Base-by-base conservation (phyloP, 176 grass and related monocot species). In the Aegilops speltoides region DNA sequence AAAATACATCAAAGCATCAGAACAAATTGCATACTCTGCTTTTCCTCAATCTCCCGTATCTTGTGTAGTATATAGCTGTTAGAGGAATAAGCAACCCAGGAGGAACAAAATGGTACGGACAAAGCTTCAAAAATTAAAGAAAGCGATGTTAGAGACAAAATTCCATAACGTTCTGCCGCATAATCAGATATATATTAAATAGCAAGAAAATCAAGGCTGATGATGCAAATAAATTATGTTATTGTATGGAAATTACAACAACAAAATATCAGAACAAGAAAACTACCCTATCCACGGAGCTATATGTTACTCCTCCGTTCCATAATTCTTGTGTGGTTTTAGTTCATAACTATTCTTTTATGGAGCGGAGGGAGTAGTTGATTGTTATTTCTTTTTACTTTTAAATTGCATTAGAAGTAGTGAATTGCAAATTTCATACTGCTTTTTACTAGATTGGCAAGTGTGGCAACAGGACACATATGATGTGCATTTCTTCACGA, bases 21-120 rank as follows among this genome's bases (percentile, higher is more conserved):
- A 56, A 24, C 8, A 66, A 63, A 20, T 61, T 25, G 20, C 79
- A 82, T 92, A 98, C 96, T 89, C 95, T 95, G 96, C 68, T 94
- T 98, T 89, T 96, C 90, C 87, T 98, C 96, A 22, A 89, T 92
- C 84, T 98, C 96, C 93, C 96, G 36, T 98, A 98, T 88, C 91
- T 92, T 71, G 93, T 86, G 87, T 98, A 91, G 24, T 98, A 98
- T 81, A 96, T 88, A 82, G 92, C 73, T 68, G 93, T 98, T 78
- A 98, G 16, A 62, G 93, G 96, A 92, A 96, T 86, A 69, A 91
- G 73, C 82, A 95, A 71, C 46, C 90, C 91, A 56, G 88, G 83
- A 77, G 92, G 96, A 84, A 89, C 77, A 77, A 98, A 96, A 91
- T 98, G 96, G 79, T 91, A 95, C 3, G 91, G 91, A 77, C 48